These are phyloP conservation scores for Fusarium oxysporum DNA, from an alignment of 2,329 filamentous ascomycete genomes.

Conservation along the genomic window DNA sequence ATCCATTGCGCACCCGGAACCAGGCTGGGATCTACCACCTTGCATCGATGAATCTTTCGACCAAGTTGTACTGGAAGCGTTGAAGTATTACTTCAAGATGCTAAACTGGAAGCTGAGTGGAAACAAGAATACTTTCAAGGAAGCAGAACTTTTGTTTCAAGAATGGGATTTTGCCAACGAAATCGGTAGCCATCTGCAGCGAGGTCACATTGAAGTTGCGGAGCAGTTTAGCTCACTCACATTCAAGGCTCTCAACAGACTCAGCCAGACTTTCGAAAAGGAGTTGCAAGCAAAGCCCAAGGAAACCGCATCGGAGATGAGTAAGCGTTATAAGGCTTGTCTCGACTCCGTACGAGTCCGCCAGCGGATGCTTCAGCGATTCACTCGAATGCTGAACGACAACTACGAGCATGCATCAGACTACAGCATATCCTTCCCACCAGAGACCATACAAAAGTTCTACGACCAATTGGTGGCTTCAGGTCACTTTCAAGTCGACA, in stretches of 20 bases:
- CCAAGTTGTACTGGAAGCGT: conserved; percentile 86
- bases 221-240: conserved; percentile 97
- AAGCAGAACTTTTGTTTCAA: conserved; percentile 95
- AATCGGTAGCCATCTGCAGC: conserved; percentile 89
- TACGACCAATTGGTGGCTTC: conserved; percentile 84
- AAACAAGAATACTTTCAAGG: conserved; percentile 99
- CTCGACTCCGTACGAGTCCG: conserved; percentile 95
- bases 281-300: conserved; percentile 87
- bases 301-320: conserved; percentile 88
- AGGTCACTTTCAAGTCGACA: conserved; percentile 89
- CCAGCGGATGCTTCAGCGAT: conserved; percentile 95
- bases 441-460: conserved; percentile 77
- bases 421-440: conserved; percentile 82
- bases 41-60: conserved; percentile 98
- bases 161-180: conserved; percentile 98
- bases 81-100: conserved; percentile 99
- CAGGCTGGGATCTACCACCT: conserved; percentile 93
- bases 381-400: conserved; percentile 89
- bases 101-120: conserved; percentile 97
- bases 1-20: conserved; percentile 84
- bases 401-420: conserved; percentile 97
- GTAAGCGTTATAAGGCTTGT: conserved; percentile 95
- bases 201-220: conserved; percentile 94
- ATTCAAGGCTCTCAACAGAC: conserved; percentile 87
- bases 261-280: conserved; percentile 91